Evolutionary conservation across 1,284 basidiomycete species (phyloP).

Genomic region (Pyrrhoderma lamaoense): DNA sequence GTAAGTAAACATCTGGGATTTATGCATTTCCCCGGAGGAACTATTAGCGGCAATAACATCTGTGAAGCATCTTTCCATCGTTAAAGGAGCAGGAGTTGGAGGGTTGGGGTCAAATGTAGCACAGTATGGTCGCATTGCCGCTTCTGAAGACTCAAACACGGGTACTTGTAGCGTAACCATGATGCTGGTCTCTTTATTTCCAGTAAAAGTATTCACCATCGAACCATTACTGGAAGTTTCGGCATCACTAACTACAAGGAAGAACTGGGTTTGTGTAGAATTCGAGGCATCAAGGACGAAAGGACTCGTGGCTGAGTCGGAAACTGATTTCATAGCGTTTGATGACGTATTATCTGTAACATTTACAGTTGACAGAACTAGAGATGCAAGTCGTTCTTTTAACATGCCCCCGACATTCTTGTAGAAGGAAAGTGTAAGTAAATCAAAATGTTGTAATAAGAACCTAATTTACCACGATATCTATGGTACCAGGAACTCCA

Average conservation of each 20-base stretch:
- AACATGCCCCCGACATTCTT: neutral
- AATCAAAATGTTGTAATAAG: neutral
- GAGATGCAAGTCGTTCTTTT: conserved; percentile 37
- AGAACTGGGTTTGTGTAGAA: conserved; percentile 43
- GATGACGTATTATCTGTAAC: conserved; percentile 3
- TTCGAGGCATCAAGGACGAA: conserved; percentile 52
- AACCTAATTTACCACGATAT: conserved; percentile 39
- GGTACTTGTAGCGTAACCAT: conserved; percentile 41
- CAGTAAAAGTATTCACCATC: conserved; percentile 18
- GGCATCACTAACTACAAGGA: conserved; percentile 31
- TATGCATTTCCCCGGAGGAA: conserved; percentile 24
- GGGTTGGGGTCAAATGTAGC: conserved; percentile 55
- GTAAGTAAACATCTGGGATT: conserved; percentile 55
- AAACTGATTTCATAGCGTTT: conserved; percentile 20
- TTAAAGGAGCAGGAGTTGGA: conserved; percentile 39
- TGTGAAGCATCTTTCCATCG: conserved; percentile 37
- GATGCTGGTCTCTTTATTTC: conserved; percentile 23
- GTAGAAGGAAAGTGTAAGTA: conserved; percentile 1
- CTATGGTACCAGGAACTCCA: conserved; percentile 37
- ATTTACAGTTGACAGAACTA: conserved; percentile 33
- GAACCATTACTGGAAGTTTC: conserved; percentile 13
- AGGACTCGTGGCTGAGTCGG: conserved; percentile 25
- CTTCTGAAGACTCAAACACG: conserved; percentile 34
- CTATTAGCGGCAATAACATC: conserved; percentile 17
- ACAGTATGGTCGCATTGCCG: conserved; percentile 40